These are phyloP conservation scores for Globisporangium okanoganense DNA, from an alignment of 352 stramenopile genomes.

Conservation along the genomic window DNA sequence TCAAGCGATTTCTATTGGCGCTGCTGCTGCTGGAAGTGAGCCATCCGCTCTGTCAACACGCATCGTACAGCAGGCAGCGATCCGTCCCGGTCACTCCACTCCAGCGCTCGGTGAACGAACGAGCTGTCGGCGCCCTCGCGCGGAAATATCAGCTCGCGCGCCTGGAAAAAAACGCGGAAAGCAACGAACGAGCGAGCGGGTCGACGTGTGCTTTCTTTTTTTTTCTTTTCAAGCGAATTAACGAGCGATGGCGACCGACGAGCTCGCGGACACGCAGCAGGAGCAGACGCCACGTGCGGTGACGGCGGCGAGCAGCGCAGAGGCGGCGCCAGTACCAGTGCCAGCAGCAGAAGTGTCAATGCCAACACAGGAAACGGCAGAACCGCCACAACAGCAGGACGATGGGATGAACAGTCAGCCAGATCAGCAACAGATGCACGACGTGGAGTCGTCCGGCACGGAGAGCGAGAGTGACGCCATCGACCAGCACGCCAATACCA, in stretches of 20 bases:
- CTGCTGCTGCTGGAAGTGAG: not conserved
- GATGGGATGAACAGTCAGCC: not conserved
- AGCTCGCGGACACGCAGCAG: not conserved
- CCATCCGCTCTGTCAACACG: not conserved
- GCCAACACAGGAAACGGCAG: too few species aligned
- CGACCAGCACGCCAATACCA: not conserved
- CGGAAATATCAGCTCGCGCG: slow-evolving; percentile 5
- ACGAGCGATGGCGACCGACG: slow-evolving; percentile 1
- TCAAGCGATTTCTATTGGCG: slow-evolving; percentile 9
- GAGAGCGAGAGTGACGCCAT: not conserved
- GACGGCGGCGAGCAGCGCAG: too few species aligned
- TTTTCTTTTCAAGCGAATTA: not conserved
- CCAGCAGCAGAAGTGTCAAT: too few species aligned
- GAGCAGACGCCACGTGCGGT: too few species aligned
- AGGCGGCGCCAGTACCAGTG: too few species aligned
- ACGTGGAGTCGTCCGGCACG: not conserved
- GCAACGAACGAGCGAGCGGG: not conserved
- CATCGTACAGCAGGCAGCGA: not conserved
- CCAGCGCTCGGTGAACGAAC: not conserved
- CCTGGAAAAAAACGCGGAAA: too few species aligned
- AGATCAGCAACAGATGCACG: not conserved
- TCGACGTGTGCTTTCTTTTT: slow-evolving; percentile 3
- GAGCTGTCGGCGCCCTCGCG: not conserved
- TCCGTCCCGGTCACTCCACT: not conserved
- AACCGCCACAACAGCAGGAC: too few species aligned